Evolutionary conservation across 1,284 basidiomycete genomes (phyloP).

Genomic region (Microbotryum violaceum): DNA sequence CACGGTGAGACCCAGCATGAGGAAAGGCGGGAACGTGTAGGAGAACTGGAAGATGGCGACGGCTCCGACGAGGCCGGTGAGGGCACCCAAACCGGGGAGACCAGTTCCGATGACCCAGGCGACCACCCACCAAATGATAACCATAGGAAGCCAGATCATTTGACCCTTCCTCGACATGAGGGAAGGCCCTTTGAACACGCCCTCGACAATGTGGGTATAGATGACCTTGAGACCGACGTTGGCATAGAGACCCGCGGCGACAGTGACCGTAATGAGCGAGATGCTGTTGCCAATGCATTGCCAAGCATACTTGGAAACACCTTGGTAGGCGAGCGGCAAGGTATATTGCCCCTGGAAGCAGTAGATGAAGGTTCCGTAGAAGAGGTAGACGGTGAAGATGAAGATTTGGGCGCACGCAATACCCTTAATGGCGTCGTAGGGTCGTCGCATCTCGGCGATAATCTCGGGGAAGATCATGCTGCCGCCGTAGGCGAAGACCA

Average conservation of each 20-base stretch:
- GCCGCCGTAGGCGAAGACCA: conserved; percentile 52
- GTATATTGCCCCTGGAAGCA: conserved; percentile 53
- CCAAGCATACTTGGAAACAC: conserved; percentile 47
- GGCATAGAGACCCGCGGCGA: conserved; percentile 38
- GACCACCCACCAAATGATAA: conserved; percentile 40
- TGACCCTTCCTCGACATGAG: conserved; percentile 48
- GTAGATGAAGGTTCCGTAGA: conserved; percentile 50
- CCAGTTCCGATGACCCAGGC: conserved; percentile 57
- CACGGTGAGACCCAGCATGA: conserved; percentile 49
- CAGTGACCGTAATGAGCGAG: conserved; percentile 35
- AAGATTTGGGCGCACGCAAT: conserved; percentile 54
- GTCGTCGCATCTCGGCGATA: conserved; percentile 62
- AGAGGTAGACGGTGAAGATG: conserved; percentile 53
- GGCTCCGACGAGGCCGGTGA: conserved; percentile 53
- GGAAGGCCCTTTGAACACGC: conserved; percentile 47
- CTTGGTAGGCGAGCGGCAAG: conserved; percentile 46
- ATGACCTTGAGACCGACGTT: conserved; percentile 44
- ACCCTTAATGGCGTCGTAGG: conserved; percentile 64
- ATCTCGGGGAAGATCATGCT: conserved; percentile 53
- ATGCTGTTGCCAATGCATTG: conserved; percentile 38
- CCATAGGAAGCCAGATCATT: conserved; percentile 48
- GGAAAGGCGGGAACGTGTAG: conserved; percentile 56
- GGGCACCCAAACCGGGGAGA: conserved; percentile 53
- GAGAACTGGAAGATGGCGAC: conserved; percentile 57
- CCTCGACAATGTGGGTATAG: conserved; percentile 58